phyloP scores from a whole-genome alignment of 192 early-diverging fungal species.

The Coemansia sp. region DNA sequence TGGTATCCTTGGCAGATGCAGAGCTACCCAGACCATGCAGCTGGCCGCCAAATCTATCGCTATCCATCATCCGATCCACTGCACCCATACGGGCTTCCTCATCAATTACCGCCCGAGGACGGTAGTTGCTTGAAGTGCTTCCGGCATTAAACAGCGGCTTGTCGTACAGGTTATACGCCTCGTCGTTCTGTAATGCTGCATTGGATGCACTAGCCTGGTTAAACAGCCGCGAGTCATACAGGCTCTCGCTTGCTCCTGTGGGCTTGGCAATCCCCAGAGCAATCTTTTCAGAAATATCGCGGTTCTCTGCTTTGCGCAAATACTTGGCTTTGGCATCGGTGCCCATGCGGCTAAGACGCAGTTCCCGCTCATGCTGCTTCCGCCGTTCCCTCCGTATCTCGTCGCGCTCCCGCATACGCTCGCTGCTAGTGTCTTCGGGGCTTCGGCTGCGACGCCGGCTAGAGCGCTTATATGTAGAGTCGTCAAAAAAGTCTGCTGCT shows the following conservation, averaged over 20 bases:
- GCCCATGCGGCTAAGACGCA: constrained; percentile 86
- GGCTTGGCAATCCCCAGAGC: constrained; percentile 95
- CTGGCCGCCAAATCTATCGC: constrained; percentile 62
- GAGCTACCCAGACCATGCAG: constrained; percentile 66
- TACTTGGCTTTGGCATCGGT: constrained; percentile 80
- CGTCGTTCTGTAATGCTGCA: constrained; percentile 88
- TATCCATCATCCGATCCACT: constrained; percentile 65
- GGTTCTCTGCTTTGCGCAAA: constrained; percentile 57
- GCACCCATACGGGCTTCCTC: constrained; percentile 52
- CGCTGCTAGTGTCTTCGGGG: constrained; percentile 14
- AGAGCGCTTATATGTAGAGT: constrained; percentile 16
- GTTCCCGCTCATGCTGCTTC: constrained; percentile 81
- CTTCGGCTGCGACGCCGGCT: constrained; percentile 18
- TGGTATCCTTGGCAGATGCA: constrained; percentile 14
- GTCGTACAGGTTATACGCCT: constrained; percentile 92
- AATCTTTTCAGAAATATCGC: constrained; percentile 99
- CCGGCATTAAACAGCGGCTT: constrained; percentile 85
- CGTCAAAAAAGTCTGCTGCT: constrained; percentile 31
- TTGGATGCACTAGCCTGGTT: constrained; percentile 84
- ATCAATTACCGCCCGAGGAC: constrained; percentile 65
- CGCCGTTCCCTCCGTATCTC: constrained; percentile 78
- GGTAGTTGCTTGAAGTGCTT: constrained; percentile 70
- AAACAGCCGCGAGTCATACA: constrained; percentile 95
- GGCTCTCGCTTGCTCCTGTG: constrained; percentile 78
- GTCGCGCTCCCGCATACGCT: constrained; percentile 71